Evolutionary conservation across 495 filamentous ascomycete species (phyloP).

Genomic region (Penicillium crystallinum): DNA sequence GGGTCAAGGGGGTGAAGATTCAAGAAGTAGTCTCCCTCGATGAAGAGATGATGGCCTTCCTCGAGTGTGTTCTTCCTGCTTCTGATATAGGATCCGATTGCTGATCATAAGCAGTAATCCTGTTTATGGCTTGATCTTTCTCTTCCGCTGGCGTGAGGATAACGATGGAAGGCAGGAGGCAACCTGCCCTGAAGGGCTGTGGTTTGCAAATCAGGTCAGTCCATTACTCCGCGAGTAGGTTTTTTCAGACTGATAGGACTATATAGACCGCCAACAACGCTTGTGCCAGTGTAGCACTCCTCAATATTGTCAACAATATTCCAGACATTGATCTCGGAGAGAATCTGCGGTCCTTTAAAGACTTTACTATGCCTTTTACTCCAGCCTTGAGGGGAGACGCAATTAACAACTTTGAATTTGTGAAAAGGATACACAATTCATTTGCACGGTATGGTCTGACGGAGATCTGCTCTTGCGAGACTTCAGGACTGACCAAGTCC

Average conservation of each 20-base stretch:
- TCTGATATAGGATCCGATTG: not conserved
- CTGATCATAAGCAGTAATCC: slow-evolving; percentile 49
- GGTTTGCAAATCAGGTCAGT: slow-evolving; percentile 90
- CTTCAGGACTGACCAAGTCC: not conserved
- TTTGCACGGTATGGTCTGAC: slow-evolving; percentile 60
- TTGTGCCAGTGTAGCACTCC: slow-evolving; percentile 80
- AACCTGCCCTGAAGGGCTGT: slow-evolving; percentile 63
- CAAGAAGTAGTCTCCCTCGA: slow-evolving; percentile 77
- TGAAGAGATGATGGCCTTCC: slow-evolving; percentile 54
- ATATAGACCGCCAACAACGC: slow-evolving; percentile 68
- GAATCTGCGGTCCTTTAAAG: slow-evolving; percentile 63
- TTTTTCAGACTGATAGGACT: slow-evolving; percentile 7
- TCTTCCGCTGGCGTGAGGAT: slow-evolving; percentile 66
- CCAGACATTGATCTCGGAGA: slow-evolving; percentile 58
- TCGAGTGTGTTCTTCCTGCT: slow-evolving; percentile 49
- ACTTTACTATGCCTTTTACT: slow-evolving; percentile 59
- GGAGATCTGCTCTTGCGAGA: not conserved
- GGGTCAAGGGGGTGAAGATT: slow-evolving; percentile 66
- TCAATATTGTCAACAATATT: slow-evolving; percentile 90
- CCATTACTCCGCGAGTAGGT: not conserved
- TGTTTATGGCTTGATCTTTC: slow-evolving; percentile 76
- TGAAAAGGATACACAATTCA: slow-evolving; percentile 80
- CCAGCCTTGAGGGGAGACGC: slow-evolving; percentile 71
- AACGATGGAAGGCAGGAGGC: slow-evolving; percentile 52
- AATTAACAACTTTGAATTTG: slow-evolving; percentile 67